A percentile compares a stretch with the other conserved stretches of the same genome.
Conservation (phyloP, 179 eudicot genomes). For the Beta corolliflora region DNA sequence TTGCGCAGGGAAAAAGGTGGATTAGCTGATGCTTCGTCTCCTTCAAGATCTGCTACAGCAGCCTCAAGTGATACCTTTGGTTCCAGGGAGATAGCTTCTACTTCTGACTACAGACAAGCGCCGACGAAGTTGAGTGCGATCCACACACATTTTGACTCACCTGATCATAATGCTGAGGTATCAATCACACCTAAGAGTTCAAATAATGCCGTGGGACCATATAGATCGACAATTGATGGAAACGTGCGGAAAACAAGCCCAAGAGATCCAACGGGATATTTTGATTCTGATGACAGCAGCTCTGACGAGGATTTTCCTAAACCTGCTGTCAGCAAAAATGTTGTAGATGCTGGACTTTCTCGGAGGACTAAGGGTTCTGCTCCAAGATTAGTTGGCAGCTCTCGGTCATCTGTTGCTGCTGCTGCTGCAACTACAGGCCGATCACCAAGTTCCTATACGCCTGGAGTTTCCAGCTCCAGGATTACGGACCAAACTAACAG, state of each 20-base stretch:
- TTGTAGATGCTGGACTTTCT: slow-evolving; percentile 49
- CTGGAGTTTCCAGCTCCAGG: slow-evolving; percentile 32
- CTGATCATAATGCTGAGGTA: slow-evolving; percentile 39
- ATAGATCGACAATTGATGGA: slow-evolving; percentile 22
- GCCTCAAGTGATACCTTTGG: slow-evolving; percentile 32
- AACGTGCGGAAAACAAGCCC: slow-evolving; percentile 34
- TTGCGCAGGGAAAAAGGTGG: slow-evolving; percentile 41
- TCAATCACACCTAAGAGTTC: slow-evolving; percentile 23
- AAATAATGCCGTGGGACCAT: slow-evolving; percentile 22
- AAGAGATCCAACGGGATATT: slow-evolving; percentile 40
- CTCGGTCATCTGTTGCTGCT: slow-evolving; percentile 26
- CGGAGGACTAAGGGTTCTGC: slow-evolving; percentile 65
- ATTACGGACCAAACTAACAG: slow-evolving; percentile 26
- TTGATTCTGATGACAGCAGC: slow-evolving; percentile 46
- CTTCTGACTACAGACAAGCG: slow-evolving; percentile 11
- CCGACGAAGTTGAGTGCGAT: slow-evolving; percentile 21
- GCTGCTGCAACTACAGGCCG: slow-evolving; percentile 34
- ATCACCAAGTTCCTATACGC: slow-evolving; percentile 23
- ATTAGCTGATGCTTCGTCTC: slow-evolving; percentile 35
- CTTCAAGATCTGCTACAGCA: slow-evolving; percentile 27
- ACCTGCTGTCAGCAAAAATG: slow-evolving; percentile 30
- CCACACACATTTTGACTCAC: slow-evolving; percentile 30
- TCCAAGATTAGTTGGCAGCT: slow-evolving; percentile 28
- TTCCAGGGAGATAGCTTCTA: slow-evolving; percentile 23
- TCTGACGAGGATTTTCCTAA: slow-evolving; percentile 48